Base-by-base conservation (phyloP, 1,139 yeast species). In the Taphrina pruni region DNA sequence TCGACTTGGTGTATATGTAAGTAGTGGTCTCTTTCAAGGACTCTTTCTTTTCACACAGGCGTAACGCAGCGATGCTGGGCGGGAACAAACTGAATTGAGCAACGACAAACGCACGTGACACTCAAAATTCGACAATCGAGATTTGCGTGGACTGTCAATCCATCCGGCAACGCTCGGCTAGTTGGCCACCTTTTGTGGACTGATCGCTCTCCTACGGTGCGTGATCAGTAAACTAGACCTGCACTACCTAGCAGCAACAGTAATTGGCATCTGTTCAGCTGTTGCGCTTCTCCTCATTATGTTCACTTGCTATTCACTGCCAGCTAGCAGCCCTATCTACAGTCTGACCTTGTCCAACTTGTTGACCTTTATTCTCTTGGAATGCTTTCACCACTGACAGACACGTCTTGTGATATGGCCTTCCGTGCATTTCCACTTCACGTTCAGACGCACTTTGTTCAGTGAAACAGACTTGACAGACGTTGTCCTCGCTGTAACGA, bases 401-500 rank as follows among this genome's bases (percentile, higher is more conserved):
- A 20, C 60, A 56, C 17, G 50, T 39, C 17, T 41, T 56, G 36
- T 56, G 60, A 38, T 41, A 8, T 3, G 17, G 8, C 8, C 43
- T 11, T 8, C 43, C 57, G 20, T 54, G 43, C 4, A n/a, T 17
- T 9, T 8, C 12, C 43, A 6, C 43, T 14, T 7, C 32, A 3
- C 9, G 36, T n/a, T 6, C 17, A 2, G 36, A 12, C 20, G 26
- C 48, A 38, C 17, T 35, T n/a, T 8, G n/a, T 32, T 43, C 52
- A 7, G 60, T 56, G 2, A 11, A n/a, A 17, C 60, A 56, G n/a
- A 56, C 20, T 12, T 39, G 50, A 56, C 60, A 56, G 6, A 56
- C 36, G 36, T 38, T 8, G 2, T 39, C 50, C 50, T 17, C 36
- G 35, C 20, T 39, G 21, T 38, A 41, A 2, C 14, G 35, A 3